phyloP scores from a whole-genome alignment of 306 rosid species.

The Vachellia collinsii region DNA sequence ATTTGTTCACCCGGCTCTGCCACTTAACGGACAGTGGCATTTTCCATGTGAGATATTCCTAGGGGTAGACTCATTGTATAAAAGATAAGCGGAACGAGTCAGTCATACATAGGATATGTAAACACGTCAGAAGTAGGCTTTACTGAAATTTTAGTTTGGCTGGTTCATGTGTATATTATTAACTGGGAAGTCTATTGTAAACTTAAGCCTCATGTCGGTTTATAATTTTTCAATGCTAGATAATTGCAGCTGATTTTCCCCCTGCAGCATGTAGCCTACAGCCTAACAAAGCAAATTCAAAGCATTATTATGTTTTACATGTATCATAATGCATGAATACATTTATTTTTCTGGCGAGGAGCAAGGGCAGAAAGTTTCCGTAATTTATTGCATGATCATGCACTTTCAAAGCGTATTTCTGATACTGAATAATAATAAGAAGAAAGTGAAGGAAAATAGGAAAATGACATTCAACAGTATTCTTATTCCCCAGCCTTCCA shows the following conservation, averaged over 20 bases:
- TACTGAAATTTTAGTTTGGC: not conserved
- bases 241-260: conserved; percentile 32
- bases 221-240: conserved; percentile 9
- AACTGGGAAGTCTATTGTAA: not conserved
- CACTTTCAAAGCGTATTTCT: conserved; percentile 1
- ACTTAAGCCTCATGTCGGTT: not conserved
- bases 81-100: not conserved
- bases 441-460: not conserved
- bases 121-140: not conserved
- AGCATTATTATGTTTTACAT: conserved; percentile 12
- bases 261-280: conserved; percentile 31
- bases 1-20: conserved; percentile 24
- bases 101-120: not conserved
- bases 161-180: not conserved
- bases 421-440: not conserved
- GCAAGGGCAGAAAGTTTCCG: not conserved
- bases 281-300: conserved; percentile 15
- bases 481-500: not conserved
- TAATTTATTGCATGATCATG: conserved; percentile 19
- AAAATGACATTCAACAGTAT: not conserved
- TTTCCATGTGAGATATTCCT: not conserved
- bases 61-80: not conserved
- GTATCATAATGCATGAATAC: conserved; percentile 20
- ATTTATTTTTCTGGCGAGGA: conserved; percentile 12
- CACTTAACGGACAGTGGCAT: conserved; percentile 26